A percentile compares a stretch with the other conserved stretches of the same genome.
Evolutionary conservation across 371 early-diverging fungal genomes (phyloP).

Genomic region (Rhizopus stolonifer): DNA sequence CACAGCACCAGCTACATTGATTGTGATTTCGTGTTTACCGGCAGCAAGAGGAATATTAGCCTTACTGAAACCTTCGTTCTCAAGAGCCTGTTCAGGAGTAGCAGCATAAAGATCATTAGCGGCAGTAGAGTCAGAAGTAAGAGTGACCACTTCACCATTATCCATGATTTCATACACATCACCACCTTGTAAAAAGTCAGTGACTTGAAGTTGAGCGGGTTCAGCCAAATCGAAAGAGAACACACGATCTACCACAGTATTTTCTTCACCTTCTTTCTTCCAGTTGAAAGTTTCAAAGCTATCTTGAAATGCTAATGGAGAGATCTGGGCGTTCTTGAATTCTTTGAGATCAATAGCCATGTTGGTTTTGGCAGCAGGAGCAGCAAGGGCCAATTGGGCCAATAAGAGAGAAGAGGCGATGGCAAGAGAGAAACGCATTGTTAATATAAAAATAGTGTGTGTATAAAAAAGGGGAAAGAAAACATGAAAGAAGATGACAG

Average conservation of each 20-base stretch:
- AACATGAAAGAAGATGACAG: not conserved
- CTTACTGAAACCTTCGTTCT: constrained; percentile 32
- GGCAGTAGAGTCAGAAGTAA: constrained; percentile 21
- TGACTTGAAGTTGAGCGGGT: constrained; percentile 34
- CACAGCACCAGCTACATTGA: constrained; percentile 30
- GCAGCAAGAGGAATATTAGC: constrained; percentile 18
- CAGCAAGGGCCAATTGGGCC: constrained; percentile 28
- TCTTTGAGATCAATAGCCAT: constrained; percentile 16
- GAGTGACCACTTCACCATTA: constrained; percentile 27
- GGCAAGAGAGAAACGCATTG: constrained; percentile 37
- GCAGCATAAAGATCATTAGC: constrained; percentile 16
- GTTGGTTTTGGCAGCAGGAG: constrained; percentile 25
- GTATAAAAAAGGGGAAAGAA: not conserved
- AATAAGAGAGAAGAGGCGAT: constrained; percentile 29
- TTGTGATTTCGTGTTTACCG: constrained; percentile 33
- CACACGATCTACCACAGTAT: constrained; percentile 22
- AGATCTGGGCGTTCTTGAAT: not conserved
- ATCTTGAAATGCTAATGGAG: constrained; percentile 18
- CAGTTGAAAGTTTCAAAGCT: constrained; percentile 33
- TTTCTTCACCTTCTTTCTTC: constrained; percentile 13
- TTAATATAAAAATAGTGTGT: not conserved
- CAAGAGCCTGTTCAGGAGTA: constrained; percentile 31
- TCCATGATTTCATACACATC: constrained; percentile 33
- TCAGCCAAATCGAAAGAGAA: constrained; percentile 28
- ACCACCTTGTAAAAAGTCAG: constrained; percentile 33